These are phyloP conservation scores for Biscutella laevigata DNA, from an alignment of 441 rosid genomes.

Conservation along the genomic window DNA sequence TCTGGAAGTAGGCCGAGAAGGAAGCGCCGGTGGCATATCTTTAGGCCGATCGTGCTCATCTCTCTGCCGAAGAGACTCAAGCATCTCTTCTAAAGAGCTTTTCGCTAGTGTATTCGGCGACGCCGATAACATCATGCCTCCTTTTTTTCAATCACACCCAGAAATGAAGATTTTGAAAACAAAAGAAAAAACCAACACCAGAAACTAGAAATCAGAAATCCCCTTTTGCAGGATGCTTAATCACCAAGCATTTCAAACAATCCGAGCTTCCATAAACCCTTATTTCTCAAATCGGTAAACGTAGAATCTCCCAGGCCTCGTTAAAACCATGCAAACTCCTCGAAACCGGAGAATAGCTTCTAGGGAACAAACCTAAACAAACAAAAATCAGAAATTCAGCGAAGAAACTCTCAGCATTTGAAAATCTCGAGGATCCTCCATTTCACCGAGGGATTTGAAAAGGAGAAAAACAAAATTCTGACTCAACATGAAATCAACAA, in stretches of 20 bases:
- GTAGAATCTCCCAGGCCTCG: conserved; percentile 9
- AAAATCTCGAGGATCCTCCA: conserved; percentile 25
- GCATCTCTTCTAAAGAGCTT: conserved; percentile 95
- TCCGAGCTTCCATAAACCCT: conserved; percentile 28
- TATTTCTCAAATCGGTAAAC: conserved; percentile 16
- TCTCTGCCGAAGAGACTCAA: conserved; percentile 60
- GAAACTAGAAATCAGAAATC: not conserved
- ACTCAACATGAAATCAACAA: conserved; percentile 17
- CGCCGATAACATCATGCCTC: conserved; percentile 28
- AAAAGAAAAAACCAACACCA: conserved; percentile 3
- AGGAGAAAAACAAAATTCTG: not conserved
- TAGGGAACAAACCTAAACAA: not conserved
- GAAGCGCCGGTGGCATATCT: conserved; percentile 87
- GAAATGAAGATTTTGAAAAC: not conserved
- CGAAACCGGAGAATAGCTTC: conserved; percentile 21
- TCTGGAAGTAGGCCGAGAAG: conserved; percentile 78
- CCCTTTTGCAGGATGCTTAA: not conserved
- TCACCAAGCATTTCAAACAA: conserved; percentile 16
- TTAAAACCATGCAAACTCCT: conserved; percentile 26
- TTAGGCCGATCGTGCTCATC: conserved; percentile 66
- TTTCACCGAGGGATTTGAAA: not conserved
- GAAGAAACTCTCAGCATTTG: conserved; percentile 10
- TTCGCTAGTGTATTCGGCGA: conserved; percentile 32
- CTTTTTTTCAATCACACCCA: conserved; percentile 3
- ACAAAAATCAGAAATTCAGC: not conserved